These are phyloP conservation scores for Themeda triandra DNA, from an alignment of 176 grass and related monocot species.

Conservation along the genomic window DNA sequence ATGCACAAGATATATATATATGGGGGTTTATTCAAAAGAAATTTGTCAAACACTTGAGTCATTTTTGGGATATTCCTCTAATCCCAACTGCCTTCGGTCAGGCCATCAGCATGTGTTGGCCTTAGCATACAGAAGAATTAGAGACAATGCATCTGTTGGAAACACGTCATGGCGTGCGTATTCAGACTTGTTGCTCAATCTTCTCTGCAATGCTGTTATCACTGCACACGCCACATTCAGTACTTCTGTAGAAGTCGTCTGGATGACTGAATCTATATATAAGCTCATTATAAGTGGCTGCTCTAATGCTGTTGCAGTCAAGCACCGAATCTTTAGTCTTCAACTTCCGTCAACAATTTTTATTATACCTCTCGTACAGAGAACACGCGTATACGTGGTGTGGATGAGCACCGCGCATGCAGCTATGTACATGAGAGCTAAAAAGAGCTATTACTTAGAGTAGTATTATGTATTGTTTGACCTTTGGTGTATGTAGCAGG, in stretches of 20 bases:
- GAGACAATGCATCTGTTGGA: not conserved
- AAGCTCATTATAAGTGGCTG: not conserved
- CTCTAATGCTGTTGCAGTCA: conserved; percentile 14
- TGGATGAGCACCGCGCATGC: not conserved
- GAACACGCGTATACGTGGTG: not conserved
- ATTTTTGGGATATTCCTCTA: not conserved
- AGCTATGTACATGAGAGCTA: not conserved
- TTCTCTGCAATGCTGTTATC: not conserved
- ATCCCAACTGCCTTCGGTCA: not conserved
- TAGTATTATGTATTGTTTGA: conserved; percentile 37
- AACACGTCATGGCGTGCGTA: conserved; percentile 33
- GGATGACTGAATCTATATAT: conserved; percentile 18
- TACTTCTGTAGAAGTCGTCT: not conserved
- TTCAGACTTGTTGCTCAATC: not conserved
- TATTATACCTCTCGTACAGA: not conserved
- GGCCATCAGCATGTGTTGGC: conserved; percentile 11
- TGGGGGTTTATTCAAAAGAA: not conserved
- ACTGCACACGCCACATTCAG: not conserved
- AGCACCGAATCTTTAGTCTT: not conserved
- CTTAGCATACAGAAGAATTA: not conserved
- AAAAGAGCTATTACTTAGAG: too few relatives aligned
- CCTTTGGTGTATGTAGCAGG: not conserved
- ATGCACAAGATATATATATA: not conserved
- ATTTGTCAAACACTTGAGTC: not conserved
- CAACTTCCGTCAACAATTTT: not conserved